phyloP scores from a whole-genome alignment of 2,329 filamentous ascomycete genomes.

The Colletotrichum lindemuthianum region DNA sequence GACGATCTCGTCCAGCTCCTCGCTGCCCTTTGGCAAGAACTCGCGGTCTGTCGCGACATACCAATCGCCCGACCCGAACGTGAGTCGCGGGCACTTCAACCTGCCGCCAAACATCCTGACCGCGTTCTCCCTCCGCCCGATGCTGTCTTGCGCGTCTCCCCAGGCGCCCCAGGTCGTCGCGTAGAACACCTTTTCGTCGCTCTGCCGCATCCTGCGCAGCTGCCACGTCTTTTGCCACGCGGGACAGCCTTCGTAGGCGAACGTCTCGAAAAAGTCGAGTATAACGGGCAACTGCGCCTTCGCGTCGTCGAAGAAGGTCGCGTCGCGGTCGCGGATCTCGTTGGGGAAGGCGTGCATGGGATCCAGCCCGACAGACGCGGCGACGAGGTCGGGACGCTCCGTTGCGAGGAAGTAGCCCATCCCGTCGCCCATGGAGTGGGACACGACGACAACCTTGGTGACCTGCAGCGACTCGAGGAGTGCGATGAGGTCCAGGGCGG shows the following conservation, averaged over 20 bases:
- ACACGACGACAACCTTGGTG: conserved; percentile 10
- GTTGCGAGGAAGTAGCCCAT: conserved; percentile 19
- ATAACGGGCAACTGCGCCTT: neutral
- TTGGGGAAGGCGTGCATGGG: conserved; percentile 14
- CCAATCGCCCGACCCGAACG: conserved; percentile 14
- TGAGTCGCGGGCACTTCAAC: conserved; percentile 21
- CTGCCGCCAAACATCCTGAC: conserved; percentile 8
- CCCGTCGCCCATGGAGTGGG: conserved; percentile 19
- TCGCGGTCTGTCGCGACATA: conserved; percentile 23
- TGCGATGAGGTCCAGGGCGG: conserved; percentile 16
- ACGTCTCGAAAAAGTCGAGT: conserved; percentile 1
- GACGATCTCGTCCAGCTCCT: conserved; percentile 25
- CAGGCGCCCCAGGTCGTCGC: conserved; percentile 22
- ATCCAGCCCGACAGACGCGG: conserved; percentile 15
- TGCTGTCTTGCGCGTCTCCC: conserved; percentile 18
- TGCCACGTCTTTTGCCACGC: conserved; percentile 29
- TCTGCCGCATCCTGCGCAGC: conserved; percentile 16
- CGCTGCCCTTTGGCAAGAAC: conserved; percentile 18
- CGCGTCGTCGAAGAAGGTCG: conserved; percentile 6
- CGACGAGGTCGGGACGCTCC: neutral
- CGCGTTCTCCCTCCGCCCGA: conserved; percentile 20
- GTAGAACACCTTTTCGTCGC: conserved; percentile 20
- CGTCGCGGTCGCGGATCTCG: neutral
- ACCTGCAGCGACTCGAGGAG: conserved; percentile 14
- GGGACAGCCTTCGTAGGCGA: conserved; percentile 2